Percentiles rank a stretch among this genome's conserved stretches.
Evolutionary conservation across 2,329 filamentous ascomycete species (phyloP).

Genomic region (Xylariaceae sp.): DNA sequence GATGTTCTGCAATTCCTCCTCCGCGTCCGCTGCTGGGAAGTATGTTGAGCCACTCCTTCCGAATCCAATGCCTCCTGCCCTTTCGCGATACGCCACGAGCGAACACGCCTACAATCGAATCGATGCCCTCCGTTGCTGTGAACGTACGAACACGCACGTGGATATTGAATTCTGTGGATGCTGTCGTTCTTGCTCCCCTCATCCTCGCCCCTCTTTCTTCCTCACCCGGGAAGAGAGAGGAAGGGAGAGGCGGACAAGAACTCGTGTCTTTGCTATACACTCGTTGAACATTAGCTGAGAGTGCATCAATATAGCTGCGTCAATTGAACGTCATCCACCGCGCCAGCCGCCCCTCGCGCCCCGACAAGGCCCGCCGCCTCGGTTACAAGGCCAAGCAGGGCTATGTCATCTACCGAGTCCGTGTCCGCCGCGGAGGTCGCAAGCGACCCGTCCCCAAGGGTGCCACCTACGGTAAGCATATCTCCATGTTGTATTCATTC

Average conservation of each 20-base stretch:
- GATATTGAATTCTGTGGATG: slow-evolving; percentile 27
- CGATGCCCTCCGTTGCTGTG: slow-evolving; percentile 32
- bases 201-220: background rate
- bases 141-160: slow-evolving; percentile 17
- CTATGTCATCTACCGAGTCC: slow-evolving; percentile 99
- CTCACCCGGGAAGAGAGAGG: background rate
- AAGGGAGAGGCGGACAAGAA: slow-evolving; percentile 30
- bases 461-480: slow-evolving; percentile 88
- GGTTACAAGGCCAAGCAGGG: slow-evolving; percentile 99
- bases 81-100: slow-evolving; percentile 23
- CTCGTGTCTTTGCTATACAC: slow-evolving; percentile 75
- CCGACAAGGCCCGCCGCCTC: slow-evolving; percentile 99
- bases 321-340: slow-evolving; percentile 99
- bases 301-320: slow-evolving; percentile 99
- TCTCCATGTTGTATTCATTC: background rate
- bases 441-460: slow-evolving; percentile 96
- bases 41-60: slow-evolving; percentile 53
- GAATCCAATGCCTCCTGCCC: slow-evolving; percentile 27
- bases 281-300: slow-evolving; percentile 99
- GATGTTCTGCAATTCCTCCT: slow-evolving; percentile 99
- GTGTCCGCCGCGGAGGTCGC: slow-evolving; percentile 97
- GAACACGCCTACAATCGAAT: slow-evolving; percentile 26
- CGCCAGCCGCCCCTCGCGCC: slow-evolving; percentile 94
- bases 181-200: slow-evolving; percentile 26
- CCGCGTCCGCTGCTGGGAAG: slow-evolving; percentile 99